These are phyloP conservation scores for Podospora tetraspora DNA, from an alignment of 495 filamentous ascomycete genomes.

Conservation along the genomic window DNA sequence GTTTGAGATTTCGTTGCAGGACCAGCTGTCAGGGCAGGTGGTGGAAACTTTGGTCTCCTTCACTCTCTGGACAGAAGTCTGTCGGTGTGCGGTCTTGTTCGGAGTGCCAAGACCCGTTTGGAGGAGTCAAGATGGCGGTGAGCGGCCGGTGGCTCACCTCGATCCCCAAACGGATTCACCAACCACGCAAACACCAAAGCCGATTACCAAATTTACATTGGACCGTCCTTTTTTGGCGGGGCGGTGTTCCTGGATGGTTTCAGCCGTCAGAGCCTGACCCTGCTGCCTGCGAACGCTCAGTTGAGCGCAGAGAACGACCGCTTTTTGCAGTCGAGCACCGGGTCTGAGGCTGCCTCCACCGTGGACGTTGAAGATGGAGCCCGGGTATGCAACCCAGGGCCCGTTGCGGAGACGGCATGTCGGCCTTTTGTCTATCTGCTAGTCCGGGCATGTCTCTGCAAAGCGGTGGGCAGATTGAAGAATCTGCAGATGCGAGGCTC, in stretches of 20 bases:
- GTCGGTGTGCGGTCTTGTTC: background rate
- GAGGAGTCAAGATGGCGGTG: slow-evolving; percentile 3
- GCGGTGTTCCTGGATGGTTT: background rate
- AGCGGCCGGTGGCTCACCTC: slow-evolving; percentile 1
- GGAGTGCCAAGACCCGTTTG: background rate
- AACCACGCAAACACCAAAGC: background rate
- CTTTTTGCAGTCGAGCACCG: background rate
- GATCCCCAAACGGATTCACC: background rate
- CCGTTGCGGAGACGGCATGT: background rate
- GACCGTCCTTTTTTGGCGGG: background rate
- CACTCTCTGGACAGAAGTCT: background rate
- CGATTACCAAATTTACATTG: background rate
- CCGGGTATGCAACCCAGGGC: background rate
- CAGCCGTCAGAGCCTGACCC: background rate
- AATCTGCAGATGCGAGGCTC: background rate
- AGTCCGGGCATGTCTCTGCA: background rate
- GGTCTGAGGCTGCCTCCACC: background rate
- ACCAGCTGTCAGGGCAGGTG: background rate
- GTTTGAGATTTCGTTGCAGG: background rate
- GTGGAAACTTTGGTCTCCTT: background rate
- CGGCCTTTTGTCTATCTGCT: background rate
- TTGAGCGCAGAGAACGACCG: background rate
- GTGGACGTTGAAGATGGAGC: background rate
- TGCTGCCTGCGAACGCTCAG: background rate
- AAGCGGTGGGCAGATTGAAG: background rate